A percentile compares a stretch with the other conserved stretches of the same genome.
Evolutionary conservation across 2,329 filamentous ascomycete species (phyloP).

Genomic region (Dothideomycetes sp.): DNA sequence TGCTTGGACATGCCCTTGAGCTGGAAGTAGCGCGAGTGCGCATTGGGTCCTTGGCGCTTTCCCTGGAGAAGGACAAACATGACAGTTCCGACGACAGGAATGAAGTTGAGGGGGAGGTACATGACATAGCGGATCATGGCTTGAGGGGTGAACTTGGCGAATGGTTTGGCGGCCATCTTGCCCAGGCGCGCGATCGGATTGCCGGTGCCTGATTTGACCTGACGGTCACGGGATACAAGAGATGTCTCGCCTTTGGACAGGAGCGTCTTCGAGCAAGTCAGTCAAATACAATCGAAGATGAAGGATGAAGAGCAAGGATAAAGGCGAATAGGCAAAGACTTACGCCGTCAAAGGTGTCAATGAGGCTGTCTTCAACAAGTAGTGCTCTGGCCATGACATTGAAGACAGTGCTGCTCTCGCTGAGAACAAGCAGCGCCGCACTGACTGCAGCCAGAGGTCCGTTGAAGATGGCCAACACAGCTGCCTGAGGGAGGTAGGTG

Average conservation of each 20-base stretch:
- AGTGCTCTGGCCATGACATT: conserved; percentile 55
- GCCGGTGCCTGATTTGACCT: conserved; percentile 48
- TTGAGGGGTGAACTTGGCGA: conserved; percentile 40
- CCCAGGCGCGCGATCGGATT: conserved; percentile 47
- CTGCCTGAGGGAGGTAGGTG: conserved; percentile 75
- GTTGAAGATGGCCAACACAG: conserved; percentile 72
- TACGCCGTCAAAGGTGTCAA: conserved; percentile 80
- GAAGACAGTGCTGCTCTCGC: conserved; percentile 38
- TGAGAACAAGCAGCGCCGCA: conserved; percentile 54
- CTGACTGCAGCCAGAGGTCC: conserved; percentile 70
- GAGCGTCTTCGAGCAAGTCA: conserved; percentile 39
- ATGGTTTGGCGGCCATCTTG: conserved; percentile 44
- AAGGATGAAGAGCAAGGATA: background rate
- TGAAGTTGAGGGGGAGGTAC: conserved; percentile 85
- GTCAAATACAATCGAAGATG: no score
- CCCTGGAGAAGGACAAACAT: conserved; percentile 68
- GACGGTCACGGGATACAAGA: conserved; percentile 63
- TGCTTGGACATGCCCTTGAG: conserved; percentile 68
- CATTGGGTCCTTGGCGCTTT: conserved; percentile 40
- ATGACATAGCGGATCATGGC: conserved; percentile 68
- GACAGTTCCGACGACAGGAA: conserved; percentile 75
- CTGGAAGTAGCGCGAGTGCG: conserved; percentile 68
- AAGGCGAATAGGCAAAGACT: conserved; percentile 4
- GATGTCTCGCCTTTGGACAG: conserved; percentile 42
- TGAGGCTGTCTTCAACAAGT: conserved; percentile 67